These are phyloP conservation scores for Agrocybe pediades DNA, from an alignment of 768 basidiomycete genomes.

Conservation along the genomic window DNA sequence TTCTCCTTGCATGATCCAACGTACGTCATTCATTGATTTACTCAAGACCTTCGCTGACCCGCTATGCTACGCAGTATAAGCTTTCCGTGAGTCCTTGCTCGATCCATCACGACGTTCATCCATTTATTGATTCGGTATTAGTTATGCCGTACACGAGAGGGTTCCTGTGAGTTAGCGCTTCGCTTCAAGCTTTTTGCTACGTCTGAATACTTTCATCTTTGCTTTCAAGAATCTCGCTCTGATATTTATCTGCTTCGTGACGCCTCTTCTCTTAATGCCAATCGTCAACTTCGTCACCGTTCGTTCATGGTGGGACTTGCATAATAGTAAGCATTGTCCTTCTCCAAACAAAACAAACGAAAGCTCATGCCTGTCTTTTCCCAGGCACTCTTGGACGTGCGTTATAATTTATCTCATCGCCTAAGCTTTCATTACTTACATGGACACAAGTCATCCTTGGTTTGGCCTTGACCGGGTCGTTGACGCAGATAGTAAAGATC, in stretches of 20 bases:
- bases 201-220: conserved; percentile 3
- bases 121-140: conserved; percentile 25
- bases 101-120: not conserved
- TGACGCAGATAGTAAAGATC: conserved; percentile 86
- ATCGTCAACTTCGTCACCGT: conserved; percentile 71
- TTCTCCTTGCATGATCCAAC: conserved; percentile 82
- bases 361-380: not conserved
- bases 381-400: conserved; percentile 45
- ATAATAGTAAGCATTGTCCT: conserved; percentile 51
- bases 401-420: conserved; percentile 9
- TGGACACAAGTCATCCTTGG: conserved; percentile 60
- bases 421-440: not conserved
- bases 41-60: conserved; percentile 20
- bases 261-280: conserved; percentile 72
- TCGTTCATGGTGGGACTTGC: conserved; percentile 89
- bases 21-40: conserved; percentile 44
- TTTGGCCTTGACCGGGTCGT: conserved; percentile 72
- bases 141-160: conserved; percentile 75
- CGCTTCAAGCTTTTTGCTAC: not conserved
- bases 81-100: conserved; percentile 36
- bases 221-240: conserved; percentile 44
- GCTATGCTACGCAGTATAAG: conserved; percentile 31
- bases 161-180: conserved; percentile 56
- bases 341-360: not conserved
- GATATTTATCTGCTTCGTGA: conserved; percentile 54